Percentiles rank a stretch among this genome's conserved stretches.
phyloP scores from a whole-genome alignment of 1,284 basidiomycete species.

The Cerioporus squamosus region DNA sequence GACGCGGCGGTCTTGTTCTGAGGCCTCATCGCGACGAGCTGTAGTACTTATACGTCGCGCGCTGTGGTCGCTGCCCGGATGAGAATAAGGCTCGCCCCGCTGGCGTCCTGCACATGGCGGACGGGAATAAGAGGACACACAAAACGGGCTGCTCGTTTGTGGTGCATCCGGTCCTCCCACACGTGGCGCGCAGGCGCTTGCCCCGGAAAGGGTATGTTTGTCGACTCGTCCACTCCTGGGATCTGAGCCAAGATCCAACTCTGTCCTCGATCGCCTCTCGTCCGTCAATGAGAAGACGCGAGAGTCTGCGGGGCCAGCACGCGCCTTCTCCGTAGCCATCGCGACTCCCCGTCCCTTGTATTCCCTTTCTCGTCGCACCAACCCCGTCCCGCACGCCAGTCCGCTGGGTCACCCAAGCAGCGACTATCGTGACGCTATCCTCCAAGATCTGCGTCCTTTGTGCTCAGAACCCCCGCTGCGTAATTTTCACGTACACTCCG shows the following conservation, averaged over 20 bases:
- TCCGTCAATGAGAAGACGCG: background rate
- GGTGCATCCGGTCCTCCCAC: constrained; percentile 15
- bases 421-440: constrained; percentile 9
- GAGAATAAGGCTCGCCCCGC: constrained; percentile 28
- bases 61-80: constrained; percentile 17
- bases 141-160: constrained; percentile 36
- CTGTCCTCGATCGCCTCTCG: background rate
- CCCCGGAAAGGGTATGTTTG: constrained; percentile 27
- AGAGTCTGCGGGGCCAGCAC: background rate
- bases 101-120: constrained; percentile 20
- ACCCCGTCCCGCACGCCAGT: background rate
- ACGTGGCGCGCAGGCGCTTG: constrained; percentile 17
- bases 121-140: constrained; percentile 37
- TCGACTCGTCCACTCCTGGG: constrained; percentile 8
- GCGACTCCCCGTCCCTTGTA: constrained; percentile 25
- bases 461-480: constrained; percentile 12
- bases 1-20: constrained; percentile 11
- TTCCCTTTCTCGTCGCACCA: constrained; percentile 8
- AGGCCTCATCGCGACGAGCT: constrained; percentile 7
- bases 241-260: constrained; percentile 13
- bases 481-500: constrained; percentile 1
- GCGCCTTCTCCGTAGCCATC: constrained; percentile 20
- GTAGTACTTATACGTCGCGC: constrained; percentile 30
- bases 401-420: background rate
- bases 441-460: constrained; percentile 15